Base-by-base conservation (phyloP, 495 filamentous ascomycete species). In the Polyplosphaeria fusca region DNA sequence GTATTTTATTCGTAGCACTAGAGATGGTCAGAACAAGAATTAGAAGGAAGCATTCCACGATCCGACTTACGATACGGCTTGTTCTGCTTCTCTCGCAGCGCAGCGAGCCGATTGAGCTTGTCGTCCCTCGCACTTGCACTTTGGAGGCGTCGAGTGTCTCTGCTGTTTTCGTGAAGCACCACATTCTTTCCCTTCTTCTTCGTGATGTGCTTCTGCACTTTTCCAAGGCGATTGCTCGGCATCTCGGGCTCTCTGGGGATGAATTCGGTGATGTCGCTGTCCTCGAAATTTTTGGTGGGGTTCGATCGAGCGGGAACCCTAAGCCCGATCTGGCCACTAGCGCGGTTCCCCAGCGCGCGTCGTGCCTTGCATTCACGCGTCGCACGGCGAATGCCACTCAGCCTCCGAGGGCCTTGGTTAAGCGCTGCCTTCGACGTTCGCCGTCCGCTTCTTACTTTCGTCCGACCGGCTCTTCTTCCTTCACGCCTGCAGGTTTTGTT, bases 181-280 rank as follows among this genome's bases (percentile, higher is more conserved):
- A 81, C 79, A 45, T 86, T 76, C 14, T 76, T 76, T 45, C 81
- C 80, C 72, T 87, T 87, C 73, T 85, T 85, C 74, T 91, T 91
- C 19, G 81, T 69, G 44, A 95, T 87, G 54, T 88, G 82, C 74
- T 95, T 96, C 52, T 88, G 84, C 32, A 91, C 84, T 64, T 91
- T 95, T 44, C 81, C 70, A 13, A 94, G 68, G 55, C 81, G 81
- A 61, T 85, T 88, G 13, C 41, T 43, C 20, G 88, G 82, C 90
- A 95, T 94, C 22, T 63, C 74, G 71, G 40, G 18, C 27, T 48
- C 30, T 43, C 22, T 41, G 41, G 18, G 24, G 30, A 1, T 22
- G 25, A 24, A 55, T 59, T 54, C 28, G 59, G 58, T 45, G 52
- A 48, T 14, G 37, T 47, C 41, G 56, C 32, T 24, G 37, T 13